Evolutionary conservation across 2,329 filamentous ascomycete genomes (phyloP).

Genomic region (Sporothrix curviconia): DNA sequence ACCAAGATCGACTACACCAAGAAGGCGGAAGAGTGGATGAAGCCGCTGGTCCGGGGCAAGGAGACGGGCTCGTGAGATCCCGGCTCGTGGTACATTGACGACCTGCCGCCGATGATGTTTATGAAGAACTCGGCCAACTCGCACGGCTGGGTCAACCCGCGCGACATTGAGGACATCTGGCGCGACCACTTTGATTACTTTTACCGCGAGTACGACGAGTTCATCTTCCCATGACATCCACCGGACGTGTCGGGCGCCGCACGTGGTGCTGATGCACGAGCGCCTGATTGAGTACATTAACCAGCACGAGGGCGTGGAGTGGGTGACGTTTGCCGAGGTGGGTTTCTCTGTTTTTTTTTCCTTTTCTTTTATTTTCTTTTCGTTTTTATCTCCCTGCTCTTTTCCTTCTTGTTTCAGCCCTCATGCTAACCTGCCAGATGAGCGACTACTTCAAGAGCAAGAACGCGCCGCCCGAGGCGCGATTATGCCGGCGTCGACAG

Average conservation of each 20-base stretch:
- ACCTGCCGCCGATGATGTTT: slow-evolving; percentile 61
- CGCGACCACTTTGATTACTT: slow-evolving; percentile 65
- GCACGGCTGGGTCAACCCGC: slow-evolving; percentile 51
- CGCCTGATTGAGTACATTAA: slow-evolving; percentile 21
- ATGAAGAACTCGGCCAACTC: slow-evolving; percentile 58
- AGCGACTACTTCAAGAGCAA: slow-evolving; percentile 65
- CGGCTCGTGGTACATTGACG: slow-evolving; percentile 59
- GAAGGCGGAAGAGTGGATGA: slow-evolving; percentile 59
- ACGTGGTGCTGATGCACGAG: slow-evolving; percentile 49
- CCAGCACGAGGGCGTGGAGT: slow-evolving; percentile 42
- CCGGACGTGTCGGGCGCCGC: slow-evolving; percentile 63
- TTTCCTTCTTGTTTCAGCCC: too few relatives aligned
- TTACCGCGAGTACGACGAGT: slow-evolving; percentile 70
- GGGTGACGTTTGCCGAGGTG: slow-evolving; percentile 49
- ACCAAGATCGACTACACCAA: slow-evolving; percentile 62
- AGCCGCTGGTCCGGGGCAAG: slow-evolving; percentile 52
- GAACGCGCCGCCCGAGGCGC: slow-evolving; percentile 53
- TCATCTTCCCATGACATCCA: slow-evolving; percentile 72
- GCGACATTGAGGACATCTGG: slow-evolving; percentile 56
- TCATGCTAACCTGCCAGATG: slow-evolving; percentile 50
- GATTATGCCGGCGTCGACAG: slow-evolving; percentile 50
- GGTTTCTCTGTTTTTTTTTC: too few relatives aligned
- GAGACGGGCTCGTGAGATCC: slow-evolving; percentile 62
- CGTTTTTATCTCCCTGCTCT: too few relatives aligned
- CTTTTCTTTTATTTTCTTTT: too few relatives aligned